Base-by-base conservation (phyloP, 164 flowering plant genomes). In the Sedum album region DNA sequence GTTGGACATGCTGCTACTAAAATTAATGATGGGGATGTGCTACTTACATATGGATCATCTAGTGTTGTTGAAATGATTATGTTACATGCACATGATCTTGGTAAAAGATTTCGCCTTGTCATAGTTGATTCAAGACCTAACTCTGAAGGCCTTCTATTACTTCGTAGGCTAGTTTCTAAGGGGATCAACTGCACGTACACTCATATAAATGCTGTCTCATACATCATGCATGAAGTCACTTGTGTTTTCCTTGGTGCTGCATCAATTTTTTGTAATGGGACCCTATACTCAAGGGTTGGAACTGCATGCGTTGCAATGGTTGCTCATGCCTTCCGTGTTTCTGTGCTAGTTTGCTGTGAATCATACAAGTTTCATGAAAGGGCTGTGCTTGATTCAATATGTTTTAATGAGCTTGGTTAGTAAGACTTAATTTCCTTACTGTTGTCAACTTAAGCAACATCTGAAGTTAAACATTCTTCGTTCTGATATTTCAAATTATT, bases 331-430 rank as follows among this genome's bases (percentile, higher is more conserved):
- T 90, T 90, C 46, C 85, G 76, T 70, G 91, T 93, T 63, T 96
- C 96, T 0, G 93, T 93, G 46, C 67, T 93, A 73, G 82, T 90
- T 48, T 88, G 96, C 36, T 93, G 98, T 76, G 98, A 93, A 80
- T 90, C 98, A 28, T 93, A 93, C 71, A 93, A 93, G 71, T 90
- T 93, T 73, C 90, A 90, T 71, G 98, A 90, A 73, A 81, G 98
- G 76, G 98, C 90, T n/a, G 96, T 86, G 74, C 96, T 93, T 74
- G 98, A 93, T 83, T 93, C 98, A 46, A 88, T 93, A 67, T 93
- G 98, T 82, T 86, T 83, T 30, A 90, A 93, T 75, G 96, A 93
- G 75, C 88, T 93, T 26, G 98, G 96, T 92, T 84, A 61, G 82
- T 57, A 15, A 6, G 15, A 21, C 26, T 53, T 23, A 8, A 21